These are phyloP conservation scores for Cyberlindnera suaveolens DNA, from an alignment of 805 yeast genomes.

Conservation along the genomic window DNA sequence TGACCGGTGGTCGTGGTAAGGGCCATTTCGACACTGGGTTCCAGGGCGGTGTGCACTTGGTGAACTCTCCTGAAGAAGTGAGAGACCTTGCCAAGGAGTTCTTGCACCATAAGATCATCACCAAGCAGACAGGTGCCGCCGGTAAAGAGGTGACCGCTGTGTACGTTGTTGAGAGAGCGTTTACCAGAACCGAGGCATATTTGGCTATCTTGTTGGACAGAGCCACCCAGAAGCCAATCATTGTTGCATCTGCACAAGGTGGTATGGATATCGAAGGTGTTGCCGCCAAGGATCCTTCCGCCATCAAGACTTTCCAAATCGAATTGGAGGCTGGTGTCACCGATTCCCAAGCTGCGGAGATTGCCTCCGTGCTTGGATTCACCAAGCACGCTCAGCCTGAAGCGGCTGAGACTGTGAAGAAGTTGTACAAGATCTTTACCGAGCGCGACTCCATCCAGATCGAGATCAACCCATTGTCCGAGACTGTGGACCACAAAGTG, in stretches of 20 bases:
- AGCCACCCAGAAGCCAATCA: constrained; percentile 79
- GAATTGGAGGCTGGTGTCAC: constrained; percentile 77
- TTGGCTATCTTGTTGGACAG: constrained; percentile 94
- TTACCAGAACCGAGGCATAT: constrained; percentile 92
- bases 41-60: constrained; percentile 94
- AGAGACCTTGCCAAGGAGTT: constrained; percentile 78
- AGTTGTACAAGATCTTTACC: constrained; percentile 79
- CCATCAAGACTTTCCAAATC: constrained; percentile 83
- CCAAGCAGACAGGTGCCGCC: constrained; percentile 96
- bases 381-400: constrained; percentile 68
- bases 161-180: constrained; percentile 90
- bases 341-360: constrained; percentile 62
- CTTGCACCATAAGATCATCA: constrained; percentile 88
- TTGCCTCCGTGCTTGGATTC: constrained; percentile 81
- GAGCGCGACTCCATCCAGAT: constrained; percentile 97
- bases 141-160: constrained; percentile 98
- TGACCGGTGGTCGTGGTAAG: constrained; percentile 99
- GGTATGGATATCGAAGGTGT: constrained; percentile 99
- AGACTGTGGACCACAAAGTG: constrained; percentile 83
- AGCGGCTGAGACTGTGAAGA: constrained; percentile 83
- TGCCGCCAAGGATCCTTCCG: constrained; percentile 84
- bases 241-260: constrained; percentile 96
- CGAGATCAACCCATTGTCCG: constrained; percentile 96
- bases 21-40: constrained; percentile 95
- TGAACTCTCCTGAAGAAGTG: constrained; percentile 80